phyloP scores from a whole-genome alignment of 108 stramenopile genomes.

The Discostella stelligeroides region DNA sequence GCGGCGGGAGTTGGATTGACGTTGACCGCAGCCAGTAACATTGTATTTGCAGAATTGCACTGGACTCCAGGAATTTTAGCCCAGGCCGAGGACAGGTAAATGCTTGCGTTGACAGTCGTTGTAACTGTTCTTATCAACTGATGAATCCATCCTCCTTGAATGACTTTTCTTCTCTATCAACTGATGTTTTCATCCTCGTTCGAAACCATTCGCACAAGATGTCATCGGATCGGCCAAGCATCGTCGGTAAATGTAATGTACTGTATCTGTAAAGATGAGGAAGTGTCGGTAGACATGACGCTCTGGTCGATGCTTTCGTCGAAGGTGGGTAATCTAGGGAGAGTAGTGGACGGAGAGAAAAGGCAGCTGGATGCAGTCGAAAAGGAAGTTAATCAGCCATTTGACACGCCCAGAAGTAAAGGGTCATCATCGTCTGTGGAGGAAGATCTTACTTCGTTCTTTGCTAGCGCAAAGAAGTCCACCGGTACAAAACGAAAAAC shows the following conservation, averaged over 20 bases:
- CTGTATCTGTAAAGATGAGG: constrained; percentile 71
- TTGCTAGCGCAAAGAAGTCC: constrained; percentile 18
- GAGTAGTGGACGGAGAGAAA: constrained; percentile 72
- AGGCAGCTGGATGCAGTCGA: constrained; percentile 41
- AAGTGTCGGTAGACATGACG: constrained; percentile 63
- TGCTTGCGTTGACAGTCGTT: too few species aligned
- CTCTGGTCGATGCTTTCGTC: constrained; percentile 80
- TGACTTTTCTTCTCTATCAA: too few species aligned
- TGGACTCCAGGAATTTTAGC: constrained; percentile 89
- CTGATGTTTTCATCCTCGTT: too few species aligned
- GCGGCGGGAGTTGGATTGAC: constrained; percentile 93
- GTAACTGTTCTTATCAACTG: too few species aligned
- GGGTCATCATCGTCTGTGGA: constrained; percentile 28
- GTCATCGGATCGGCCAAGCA: constrained; percentile 91
- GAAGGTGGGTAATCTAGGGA: constrained; percentile 69
- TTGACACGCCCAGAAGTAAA: too few species aligned
- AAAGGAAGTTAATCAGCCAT: constrained; percentile 1
- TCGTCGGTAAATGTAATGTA: constrained; percentile 86
- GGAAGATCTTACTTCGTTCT: constrained; percentile 47
- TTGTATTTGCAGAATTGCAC: constrained; percentile 85
- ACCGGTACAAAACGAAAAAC: constrained; percentile 2
- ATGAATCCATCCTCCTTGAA: too few species aligned
- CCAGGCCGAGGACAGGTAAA: constrained; percentile 90
- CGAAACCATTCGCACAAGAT: constrained; percentile 7
- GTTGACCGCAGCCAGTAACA: constrained; percentile 81